Evolutionary conservation across 768 basidiomycete species (phyloP).

Genomic region (Auricularia heimuer): DNA sequence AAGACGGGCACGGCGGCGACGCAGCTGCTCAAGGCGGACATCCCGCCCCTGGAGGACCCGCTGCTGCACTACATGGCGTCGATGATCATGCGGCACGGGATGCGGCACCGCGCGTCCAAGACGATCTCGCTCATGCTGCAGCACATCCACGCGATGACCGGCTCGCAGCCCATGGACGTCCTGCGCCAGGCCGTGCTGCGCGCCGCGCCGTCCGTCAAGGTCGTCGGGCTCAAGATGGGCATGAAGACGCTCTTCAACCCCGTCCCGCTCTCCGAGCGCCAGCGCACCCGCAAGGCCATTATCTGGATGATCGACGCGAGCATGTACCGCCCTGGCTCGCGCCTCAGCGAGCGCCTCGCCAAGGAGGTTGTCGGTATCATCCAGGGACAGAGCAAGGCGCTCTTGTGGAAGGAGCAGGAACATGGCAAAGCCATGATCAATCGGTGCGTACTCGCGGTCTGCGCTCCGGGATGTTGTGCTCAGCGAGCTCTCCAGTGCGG

Average conservation of each 20-base stretch:
- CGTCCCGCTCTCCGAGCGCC: constrained; percentile 67
- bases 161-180: constrained; percentile 70
- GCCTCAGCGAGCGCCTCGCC: constrained; percentile 61
- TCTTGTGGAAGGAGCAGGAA: constrained; percentile 49
- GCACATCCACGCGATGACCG: constrained; percentile 63
- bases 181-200: constrained; percentile 59
- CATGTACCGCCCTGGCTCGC: constrained; percentile 44
- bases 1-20: constrained; percentile 3
- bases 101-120: constrained; percentile 49
- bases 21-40: constrained; percentile 22
- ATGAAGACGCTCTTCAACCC: constrained; percentile 62
- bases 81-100: constrained; percentile 52
- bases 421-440: constrained; percentile 70
- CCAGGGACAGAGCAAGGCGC: constrained; percentile 39
- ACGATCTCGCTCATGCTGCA: constrained; percentile 53
- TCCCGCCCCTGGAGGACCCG: constrained; percentile 70
- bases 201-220: constrained; percentile 59
- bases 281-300: constrained; percentile 61
- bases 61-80: constrained; percentile 59
- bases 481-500: neutral
- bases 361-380: constrained; percentile 62
- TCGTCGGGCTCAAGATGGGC: constrained; percentile 45
- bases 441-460: constrained; percentile 37
- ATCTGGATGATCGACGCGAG: constrained; percentile 61
- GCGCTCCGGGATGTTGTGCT: neutral